Percentiles rank a stretch among this genome's conserved stretches.
These are phyloP conservation scores for Hygrophila difformis DNA, from an alignment of 257 asterid species.

Conservation along the genomic window DNA sequence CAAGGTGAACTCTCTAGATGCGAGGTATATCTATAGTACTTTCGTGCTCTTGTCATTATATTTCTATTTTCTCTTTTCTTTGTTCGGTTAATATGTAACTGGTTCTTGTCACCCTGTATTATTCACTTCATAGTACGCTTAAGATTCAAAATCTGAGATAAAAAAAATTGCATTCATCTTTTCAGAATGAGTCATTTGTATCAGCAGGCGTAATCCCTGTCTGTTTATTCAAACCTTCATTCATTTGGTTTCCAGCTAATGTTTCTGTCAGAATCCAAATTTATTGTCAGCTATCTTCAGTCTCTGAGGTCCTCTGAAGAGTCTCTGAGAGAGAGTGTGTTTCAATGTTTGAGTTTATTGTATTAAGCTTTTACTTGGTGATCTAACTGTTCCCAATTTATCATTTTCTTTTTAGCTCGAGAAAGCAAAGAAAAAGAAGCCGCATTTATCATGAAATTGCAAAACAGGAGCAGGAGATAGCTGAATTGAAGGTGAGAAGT, in stretches of 20 bases:
- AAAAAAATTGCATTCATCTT: slow-evolving; percentile 89
- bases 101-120: slow-evolving; percentile 12
- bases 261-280: slow-evolving; percentile 47
- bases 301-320: slow-evolving; percentile 83
- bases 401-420: slow-evolving; percentile 54
- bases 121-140: slow-evolving; percentile 48
- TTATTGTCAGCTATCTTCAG: slow-evolving; percentile 59
- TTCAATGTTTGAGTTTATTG: neutral
- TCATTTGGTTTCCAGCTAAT: slow-evolving; percentile 4
- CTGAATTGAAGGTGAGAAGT: slow-evolving; percentile 81
- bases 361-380: slow-evolving; percentile 9
- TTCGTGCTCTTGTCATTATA: too few relatives aligned
- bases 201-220: slow-evolving; percentile 69
- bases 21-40: slow-evolving; percentile 38
- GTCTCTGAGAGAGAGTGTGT: slow-evolving; percentile 88
- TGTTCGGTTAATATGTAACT: too few relatives aligned
- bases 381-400: neutral
- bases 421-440: slow-evolving; percentile 95
- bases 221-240: slow-evolving; percentile 13
- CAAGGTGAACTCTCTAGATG: slow-evolving; percentile 66
- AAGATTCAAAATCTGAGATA: slow-evolving; percentile 78
- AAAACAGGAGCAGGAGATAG: slow-evolving; percentile 97
- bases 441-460: slow-evolving; percentile 92
- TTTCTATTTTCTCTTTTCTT: too few relatives aligned
- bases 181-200: slow-evolving; percentile 66